Percentiles rank a stretch among this genome's conserved stretches.
Evolutionary conservation across 2,329 filamentous ascomycete genomes (phyloP).

Genomic region (Leptographium wingfieldii): DNA sequence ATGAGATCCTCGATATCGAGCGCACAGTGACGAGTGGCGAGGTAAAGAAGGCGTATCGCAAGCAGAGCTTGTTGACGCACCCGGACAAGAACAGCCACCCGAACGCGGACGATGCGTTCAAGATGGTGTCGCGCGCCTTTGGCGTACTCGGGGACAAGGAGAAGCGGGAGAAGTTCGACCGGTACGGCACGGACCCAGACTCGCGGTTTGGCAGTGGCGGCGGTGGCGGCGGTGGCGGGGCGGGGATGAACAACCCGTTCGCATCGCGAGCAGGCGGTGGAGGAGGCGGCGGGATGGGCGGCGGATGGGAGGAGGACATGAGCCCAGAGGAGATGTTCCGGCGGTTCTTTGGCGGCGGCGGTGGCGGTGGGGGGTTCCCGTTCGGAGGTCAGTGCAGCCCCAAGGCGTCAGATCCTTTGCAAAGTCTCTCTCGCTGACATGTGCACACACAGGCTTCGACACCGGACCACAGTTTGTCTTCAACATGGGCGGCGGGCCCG

Average conservation of each 20-base stretch:
- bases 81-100: conserved; percentile 98
- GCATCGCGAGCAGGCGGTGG: conserved; percentile 3
- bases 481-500: conserved; percentile 83
- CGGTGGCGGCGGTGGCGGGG: conserved; percentile 20
- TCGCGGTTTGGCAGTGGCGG: conserved; percentile 59
- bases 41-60: conserved; percentile 96
- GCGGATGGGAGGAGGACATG: conserved; percentile 75
- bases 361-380: conserved; percentile 38
- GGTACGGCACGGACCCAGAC: conserved; percentile 85
- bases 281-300: conserved; percentile 33
- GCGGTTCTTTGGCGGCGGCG: conserved; percentile 80
- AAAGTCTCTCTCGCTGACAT: neutral
- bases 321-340: conserved; percentile 95
- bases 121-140: conserved; percentile 92
- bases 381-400: conserved; percentile 24
- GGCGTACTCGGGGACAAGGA: conserved; percentile 86
- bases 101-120: conserved; percentile 94
- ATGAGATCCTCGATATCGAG: conserved; percentile 73
- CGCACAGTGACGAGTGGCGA: conserved; percentile 62
- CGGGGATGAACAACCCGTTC: conserved; percentile 6
- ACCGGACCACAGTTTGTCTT: conserved; percentile 84
- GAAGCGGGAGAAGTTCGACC: conserved; percentile 80
- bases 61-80: conserved; percentile 86
- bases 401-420: too few relatives aligned
- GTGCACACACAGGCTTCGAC: conserved; percentile 43